Conservation (phyloP, 306 rosid species). For the Prunus mongolica region DNA sequence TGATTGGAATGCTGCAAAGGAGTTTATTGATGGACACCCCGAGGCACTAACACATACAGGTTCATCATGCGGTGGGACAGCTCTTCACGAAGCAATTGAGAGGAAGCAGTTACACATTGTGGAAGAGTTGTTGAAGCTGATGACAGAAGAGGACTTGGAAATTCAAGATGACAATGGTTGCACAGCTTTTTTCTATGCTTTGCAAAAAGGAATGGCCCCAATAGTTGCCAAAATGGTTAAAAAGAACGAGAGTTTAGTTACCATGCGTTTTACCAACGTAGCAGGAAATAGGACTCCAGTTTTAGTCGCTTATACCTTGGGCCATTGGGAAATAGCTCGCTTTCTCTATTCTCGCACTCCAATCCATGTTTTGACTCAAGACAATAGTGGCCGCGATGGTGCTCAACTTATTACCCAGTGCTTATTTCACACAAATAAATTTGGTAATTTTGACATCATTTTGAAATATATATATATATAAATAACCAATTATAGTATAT, state of each 20-base stretch:
- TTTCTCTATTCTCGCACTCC: neutral
- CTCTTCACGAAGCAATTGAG: rapidly evolving
- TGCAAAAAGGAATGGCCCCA: neutral
- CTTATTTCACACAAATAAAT: neutral
- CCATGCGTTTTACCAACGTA: neutral
- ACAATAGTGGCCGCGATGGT: neutral
- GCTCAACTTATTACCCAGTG: neutral
- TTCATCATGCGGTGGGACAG: rapidly evolving
- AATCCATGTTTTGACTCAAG: neutral
- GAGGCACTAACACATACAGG: too few relatives aligned
- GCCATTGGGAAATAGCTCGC: neutral
- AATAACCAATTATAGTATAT: too few relatives aligned
- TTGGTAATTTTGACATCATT: neutral
- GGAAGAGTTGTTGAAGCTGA: neutral
- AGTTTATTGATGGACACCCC: neutral
- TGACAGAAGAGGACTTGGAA: neutral
- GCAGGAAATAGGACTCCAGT: rapidly evolving
- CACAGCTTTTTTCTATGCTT: neutral
- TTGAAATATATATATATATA: too few relatives aligned
- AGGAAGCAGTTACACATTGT: rapidly evolving
- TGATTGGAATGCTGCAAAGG: neutral
- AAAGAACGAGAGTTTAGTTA: neutral
- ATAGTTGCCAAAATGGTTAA: neutral
- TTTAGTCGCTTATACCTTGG: rapidly evolving
- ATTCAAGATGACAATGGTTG: neutral